Evolutionary conservation across 2,329 filamentous ascomycete genomes (phyloP), one percentile per base, ranked within the genome.

Genomic region (Thelonectria olida): DNA sequence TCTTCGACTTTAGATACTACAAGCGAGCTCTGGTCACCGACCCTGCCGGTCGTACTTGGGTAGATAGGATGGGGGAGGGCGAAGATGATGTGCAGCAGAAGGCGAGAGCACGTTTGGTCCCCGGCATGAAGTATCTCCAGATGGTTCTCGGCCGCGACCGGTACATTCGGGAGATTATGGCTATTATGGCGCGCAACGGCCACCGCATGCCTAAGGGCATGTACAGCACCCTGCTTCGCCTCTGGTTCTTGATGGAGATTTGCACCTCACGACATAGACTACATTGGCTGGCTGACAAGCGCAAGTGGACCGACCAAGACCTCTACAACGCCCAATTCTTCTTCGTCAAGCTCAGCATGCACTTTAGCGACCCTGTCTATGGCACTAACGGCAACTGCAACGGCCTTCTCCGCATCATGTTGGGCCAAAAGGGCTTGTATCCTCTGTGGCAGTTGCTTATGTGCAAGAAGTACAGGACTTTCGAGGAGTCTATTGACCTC

Each of bases 211-310:
- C 89, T 0, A 49, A 63, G 1, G 73, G 75, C 23, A 84, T 84
- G 64, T 72, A 78, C 50, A 51, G 69, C 10, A 81, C 82, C 1
- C 76, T 91, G 45, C 81, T 87, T 69, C 91, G 91, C 71, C 79
- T 92, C 17, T 96, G 92, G 92, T 82, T 91, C 52, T 71, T 92
- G 31, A 87, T 93, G 80, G 91, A 93, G 69, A 78, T 89, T 4
- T 78, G 85, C 0, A 87, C 86, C 13, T 89, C 82, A 50, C 68
- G 65, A 0, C 78, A 84, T 13, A 86, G 92, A 1, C 75, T 82
- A 6, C 79, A 78, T 2, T 78, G 90, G 6, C 74, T 92, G 5
- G 79, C 79, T 27, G 86, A 86, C 72, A 53, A 54, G 9, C 66
- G 70, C 0, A 79, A 89, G 48, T 90, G 90, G 82, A 78, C 82